Evolutionary conservation across 306 rosid species (phyloP), one percentile per base, ranked within the genome.

Genomic region (Castanea sativa): DNA sequence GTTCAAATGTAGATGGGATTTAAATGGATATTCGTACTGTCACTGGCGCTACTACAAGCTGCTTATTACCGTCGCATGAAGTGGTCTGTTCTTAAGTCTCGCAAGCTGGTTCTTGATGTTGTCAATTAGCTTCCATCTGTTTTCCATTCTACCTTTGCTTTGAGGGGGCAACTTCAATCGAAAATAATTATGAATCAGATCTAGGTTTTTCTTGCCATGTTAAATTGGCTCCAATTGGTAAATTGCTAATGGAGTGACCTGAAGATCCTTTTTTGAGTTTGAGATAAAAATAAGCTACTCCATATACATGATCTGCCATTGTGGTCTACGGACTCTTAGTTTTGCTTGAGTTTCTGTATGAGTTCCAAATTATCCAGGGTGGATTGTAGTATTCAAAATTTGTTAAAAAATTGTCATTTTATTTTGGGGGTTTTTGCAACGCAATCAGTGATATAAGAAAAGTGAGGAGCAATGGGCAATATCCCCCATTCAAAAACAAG

Each of bases 81-180:
- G 86, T 96, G 99, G 99, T 93, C 98, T 1, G 88, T 89, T 88
- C 83, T 91, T 6, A 96, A 96, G 94, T 96, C 99, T 32, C 98
- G 98, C 85, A 96, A 96, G 90, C 89, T 96, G 89, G 96, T 96
- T 83, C 89, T 96, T 59, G 98, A 96, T 80, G 99, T 93, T 65
- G 95, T 96, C 83, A 96, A 96, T 86, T 91, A 93, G 91, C 78
- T 79, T 58, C 78, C 68, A 59, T 73, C 55, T 43, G 56, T 71
- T 78, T 85, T 80, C 78, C 1, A 74, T 77, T 74, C 25, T 27
- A 74, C 74, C 83, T 88, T 67, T 78, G 84, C 77, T 82, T 76
- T 77, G 32, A 83, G 73, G 83, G 84, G 71, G 74, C 53, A 49
- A 74, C 82, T 76, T 32, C 76, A 76, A 57, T 69, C 83, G 94